phyloP scores from a whole-genome alignment of 257 asterid species.

The Capsicum pubescens region DNA sequence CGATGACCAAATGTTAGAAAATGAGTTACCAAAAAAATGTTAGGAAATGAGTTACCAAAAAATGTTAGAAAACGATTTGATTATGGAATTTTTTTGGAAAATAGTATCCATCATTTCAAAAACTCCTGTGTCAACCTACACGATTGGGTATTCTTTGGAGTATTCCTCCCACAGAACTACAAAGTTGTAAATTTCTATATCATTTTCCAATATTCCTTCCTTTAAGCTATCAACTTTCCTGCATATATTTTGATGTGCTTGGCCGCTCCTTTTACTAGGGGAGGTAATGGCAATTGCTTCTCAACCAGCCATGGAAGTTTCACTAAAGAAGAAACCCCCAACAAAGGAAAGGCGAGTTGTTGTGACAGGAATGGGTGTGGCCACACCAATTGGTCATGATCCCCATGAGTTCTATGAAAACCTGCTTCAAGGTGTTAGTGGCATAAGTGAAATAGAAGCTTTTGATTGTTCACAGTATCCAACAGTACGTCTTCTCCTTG shows the following conservation, averaged over 20 bases:
- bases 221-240: slow-evolving; percentile 19
- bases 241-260: slow-evolving; percentile 24
- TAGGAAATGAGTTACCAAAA: too few relatives aligned
- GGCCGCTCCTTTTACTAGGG: slow-evolving; percentile 44
- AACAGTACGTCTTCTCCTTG: slow-evolving; percentile 63
- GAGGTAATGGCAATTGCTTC: slow-evolving; percentile 60
- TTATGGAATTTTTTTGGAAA: neutral
- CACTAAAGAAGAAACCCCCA: slow-evolving; percentile 59
- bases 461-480: slow-evolving; percentile 89
- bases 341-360: slow-evolving; percentile 88
- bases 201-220: neutral
- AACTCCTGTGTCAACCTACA: neutral
- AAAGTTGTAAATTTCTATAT: neutral
- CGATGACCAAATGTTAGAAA: neutral
- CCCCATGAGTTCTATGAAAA: slow-evolving; percentile 79
- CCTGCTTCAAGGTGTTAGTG: slow-evolving; percentile 89
- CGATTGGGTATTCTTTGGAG: slow-evolving; percentile 6
- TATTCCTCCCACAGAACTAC: neutral
- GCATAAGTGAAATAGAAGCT: slow-evolving; percentile 85
- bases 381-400: slow-evolving; percentile 82
- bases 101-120: neutral
- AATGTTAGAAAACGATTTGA: neutral
- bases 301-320: slow-evolving; percentile 56
- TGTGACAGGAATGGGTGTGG: slow-evolving; percentile 96
- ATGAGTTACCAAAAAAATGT: too few relatives aligned